These are phyloP conservation scores for Leptodontidium sp. DNA, from an alignment of 2,329 filamentous ascomycete genomes.

Conservation along the genomic window DNA sequence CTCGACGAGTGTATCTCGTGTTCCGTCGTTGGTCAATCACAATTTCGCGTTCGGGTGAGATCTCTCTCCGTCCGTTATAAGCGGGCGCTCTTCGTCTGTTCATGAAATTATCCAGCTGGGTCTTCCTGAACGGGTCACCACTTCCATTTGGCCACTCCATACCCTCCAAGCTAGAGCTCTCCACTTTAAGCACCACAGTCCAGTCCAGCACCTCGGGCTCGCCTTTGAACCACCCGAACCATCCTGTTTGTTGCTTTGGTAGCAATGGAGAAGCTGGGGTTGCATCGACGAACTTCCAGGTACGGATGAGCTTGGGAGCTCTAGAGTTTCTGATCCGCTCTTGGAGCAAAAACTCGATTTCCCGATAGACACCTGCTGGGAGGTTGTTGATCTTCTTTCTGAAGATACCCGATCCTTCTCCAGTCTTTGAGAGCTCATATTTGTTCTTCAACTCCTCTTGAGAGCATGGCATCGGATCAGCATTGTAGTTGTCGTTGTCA, in stretches of 20 bases:
- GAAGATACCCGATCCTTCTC: not conserved
- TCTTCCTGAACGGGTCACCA: constrained; percentile 17
- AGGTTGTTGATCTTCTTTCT: not conserved
- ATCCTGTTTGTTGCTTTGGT: not conserved
- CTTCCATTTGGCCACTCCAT: constrained; percentile 1
- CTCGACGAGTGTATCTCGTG: not conserved
- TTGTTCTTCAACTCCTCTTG: constrained; percentile 16
- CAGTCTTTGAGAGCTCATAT: not conserved
- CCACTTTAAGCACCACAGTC: constrained; percentile 14
- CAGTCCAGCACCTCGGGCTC: not conserved
- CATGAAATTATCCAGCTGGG: too few relatives aligned
- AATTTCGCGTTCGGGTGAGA: constrained; percentile 7
- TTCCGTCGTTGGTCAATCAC: constrained; percentile 1
- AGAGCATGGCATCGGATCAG: constrained; percentile 10
- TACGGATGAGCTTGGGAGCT: constrained; percentile 8
- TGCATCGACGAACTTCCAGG: constrained; percentile 15
- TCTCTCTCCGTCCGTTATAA: not conserved
- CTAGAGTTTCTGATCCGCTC: constrained; percentile 12
- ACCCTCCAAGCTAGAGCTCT: constrained; percentile 8
- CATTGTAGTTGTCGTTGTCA: not conserved
- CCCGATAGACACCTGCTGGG: not conserved
- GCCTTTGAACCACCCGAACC: constrained; percentile 4
- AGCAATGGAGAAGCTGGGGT: constrained; percentile 3
- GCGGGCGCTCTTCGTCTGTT: not conserved
- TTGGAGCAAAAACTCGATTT: constrained; percentile 15